Evolutionary conservation across 1,284 basidiomycete genomes (phyloP).

Genomic region (Tremellales sp.): DNA sequence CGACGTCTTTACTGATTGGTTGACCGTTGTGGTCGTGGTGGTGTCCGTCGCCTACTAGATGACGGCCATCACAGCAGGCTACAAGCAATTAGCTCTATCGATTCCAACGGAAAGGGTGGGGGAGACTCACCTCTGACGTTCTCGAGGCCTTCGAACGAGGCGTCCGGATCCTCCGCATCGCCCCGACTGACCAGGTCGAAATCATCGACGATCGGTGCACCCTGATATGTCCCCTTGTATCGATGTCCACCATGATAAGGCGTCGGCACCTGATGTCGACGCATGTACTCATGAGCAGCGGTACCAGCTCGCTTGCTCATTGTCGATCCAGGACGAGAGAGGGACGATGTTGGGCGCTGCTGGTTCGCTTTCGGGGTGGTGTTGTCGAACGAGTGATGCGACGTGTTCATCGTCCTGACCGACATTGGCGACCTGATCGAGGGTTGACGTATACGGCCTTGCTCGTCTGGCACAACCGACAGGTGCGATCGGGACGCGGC

Average conservation of each 20-base stretch:
- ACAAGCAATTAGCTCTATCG: not conserved
- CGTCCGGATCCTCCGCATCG: slow-evolving; percentile 68
- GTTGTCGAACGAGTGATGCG: slow-evolving; percentile 22
- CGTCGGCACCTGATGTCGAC: slow-evolving; percentile 54
- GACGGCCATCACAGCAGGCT: slow-evolving; percentile 89
- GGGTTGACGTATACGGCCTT: slow-evolving; percentile 36
- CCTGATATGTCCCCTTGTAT: slow-evolving; percentile 42
- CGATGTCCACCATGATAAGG: slow-evolving; percentile 40
- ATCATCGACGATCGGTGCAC: slow-evolving; percentile 51
- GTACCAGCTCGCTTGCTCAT: slow-evolving; percentile 79
- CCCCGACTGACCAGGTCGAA: slow-evolving; percentile 54
- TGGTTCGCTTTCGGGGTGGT: slow-evolving; percentile 36
- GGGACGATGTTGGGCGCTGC: slow-evolving; percentile 48
- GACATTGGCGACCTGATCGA: slow-evolving; percentile 34
- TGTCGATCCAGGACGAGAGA: slow-evolving; percentile 52
- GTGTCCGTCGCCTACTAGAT: slow-evolving; percentile 64
- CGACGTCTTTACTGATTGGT: slow-evolving; percentile 48
- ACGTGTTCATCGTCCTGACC: slow-evolving; percentile 33
- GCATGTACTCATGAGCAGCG: slow-evolving; percentile 80
- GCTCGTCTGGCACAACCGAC: slow-evolving; percentile 37
- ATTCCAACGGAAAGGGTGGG: not conserved
- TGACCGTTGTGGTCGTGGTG: slow-evolving; percentile 54
- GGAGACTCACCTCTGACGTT: slow-evolving; percentile 62
- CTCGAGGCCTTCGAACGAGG: slow-evolving; percentile 86
- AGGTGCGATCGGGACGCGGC: slow-evolving; percentile 18